Conservation (phyloP, 2,329 filamentous ascomycete species). For the Trichoderma sp. region DNA sequence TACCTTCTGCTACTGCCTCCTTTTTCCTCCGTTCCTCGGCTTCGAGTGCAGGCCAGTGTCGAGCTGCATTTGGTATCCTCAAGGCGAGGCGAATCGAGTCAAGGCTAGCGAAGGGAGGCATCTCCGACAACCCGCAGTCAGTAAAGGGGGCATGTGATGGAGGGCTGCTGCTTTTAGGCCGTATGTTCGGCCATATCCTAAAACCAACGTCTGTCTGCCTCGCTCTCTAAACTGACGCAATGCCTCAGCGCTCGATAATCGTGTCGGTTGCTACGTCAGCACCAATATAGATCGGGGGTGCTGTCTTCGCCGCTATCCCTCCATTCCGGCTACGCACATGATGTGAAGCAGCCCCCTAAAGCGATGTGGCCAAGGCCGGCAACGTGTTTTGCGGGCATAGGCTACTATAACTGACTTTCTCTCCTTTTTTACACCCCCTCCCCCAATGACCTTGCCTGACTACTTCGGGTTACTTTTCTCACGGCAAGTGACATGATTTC, state of each 20-base stretch:
- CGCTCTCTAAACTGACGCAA: background rate
- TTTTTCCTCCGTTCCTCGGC: background rate
- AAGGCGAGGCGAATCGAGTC: background rate
- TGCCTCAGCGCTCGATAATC: background rate
- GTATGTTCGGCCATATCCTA: background rate
- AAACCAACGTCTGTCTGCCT: background rate
- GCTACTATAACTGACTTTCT: background rate
- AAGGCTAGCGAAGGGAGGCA: background rate
- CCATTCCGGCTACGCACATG: slow-evolving; percentile 6
- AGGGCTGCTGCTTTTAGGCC: background rate
- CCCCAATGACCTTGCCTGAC: background rate
- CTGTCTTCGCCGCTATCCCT: background rate
- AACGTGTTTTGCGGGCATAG: background rate
- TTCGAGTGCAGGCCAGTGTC: background rate
- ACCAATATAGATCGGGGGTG: background rate
- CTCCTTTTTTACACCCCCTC: background rate
- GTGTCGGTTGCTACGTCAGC: background rate
- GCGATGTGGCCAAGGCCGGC: background rate
- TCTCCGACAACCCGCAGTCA: background rate
- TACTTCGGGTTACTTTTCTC: background rate
- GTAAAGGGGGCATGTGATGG: background rate
- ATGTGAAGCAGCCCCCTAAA: background rate
- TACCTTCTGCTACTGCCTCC: background rate
- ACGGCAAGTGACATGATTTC: background rate
- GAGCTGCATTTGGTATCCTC: background rate